Evolutionary conservation across 495 filamentous ascomycete species (phyloP).

Genomic region (Aspergillus heteromorphus): DNA sequence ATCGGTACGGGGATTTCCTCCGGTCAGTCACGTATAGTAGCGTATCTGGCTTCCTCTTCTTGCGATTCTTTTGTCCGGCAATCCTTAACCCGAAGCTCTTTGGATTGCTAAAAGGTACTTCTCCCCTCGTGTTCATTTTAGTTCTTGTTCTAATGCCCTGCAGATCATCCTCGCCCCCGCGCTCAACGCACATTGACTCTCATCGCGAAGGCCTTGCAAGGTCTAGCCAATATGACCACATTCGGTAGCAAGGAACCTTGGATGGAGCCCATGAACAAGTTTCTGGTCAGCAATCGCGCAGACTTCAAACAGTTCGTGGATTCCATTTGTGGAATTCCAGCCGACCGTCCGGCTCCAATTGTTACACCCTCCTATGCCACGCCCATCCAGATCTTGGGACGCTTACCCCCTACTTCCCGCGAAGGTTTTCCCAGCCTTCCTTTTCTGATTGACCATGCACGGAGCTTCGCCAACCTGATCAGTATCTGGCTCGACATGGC

Average conservation of each 20-base stretch:
- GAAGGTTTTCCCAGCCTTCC: slow-evolving; percentile 95
- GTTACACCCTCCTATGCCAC: slow-evolving; percentile 88
- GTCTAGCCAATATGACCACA: slow-evolving; percentile 84
- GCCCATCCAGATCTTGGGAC: slow-evolving; percentile 81
- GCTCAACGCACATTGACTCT: slow-evolving; percentile 90
- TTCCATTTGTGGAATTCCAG: slow-evolving; percentile 73
- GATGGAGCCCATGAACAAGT: slow-evolving; percentile 98
- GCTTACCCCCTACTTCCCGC: slow-evolving; percentile 72
- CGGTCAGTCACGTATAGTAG: slow-evolving; percentile 92
- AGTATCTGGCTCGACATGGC: slow-evolving; percentile 75
- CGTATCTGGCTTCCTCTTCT: slow-evolving; percentile 93
- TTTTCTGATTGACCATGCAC: slow-evolving; percentile 86
- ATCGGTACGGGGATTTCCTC: slow-evolving; percentile 93
- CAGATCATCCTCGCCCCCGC: slow-evolving; percentile 78
- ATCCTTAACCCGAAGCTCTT: slow-evolving; percentile 97
- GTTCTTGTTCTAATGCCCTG: slow-evolving; percentile 12
- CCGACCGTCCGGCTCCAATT: slow-evolving; percentile 55
- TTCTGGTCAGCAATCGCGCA: slow-evolving; percentile 42
- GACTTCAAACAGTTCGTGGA: slow-evolving; percentile 88
- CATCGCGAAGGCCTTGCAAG: slow-evolving; percentile 93
- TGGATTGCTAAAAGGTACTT: slow-evolving; percentile 72
- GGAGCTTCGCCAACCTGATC: slow-evolving; percentile 83
- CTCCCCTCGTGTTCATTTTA: background rate
- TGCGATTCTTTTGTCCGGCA: slow-evolving; percentile 94
- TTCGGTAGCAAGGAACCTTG: slow-evolving; percentile 95